These are phyloP conservation scores for Tetracladium maxilliforme DNA, from an alignment of 2,329 filamentous ascomycete species.

Conservation along the genomic window DNA sequence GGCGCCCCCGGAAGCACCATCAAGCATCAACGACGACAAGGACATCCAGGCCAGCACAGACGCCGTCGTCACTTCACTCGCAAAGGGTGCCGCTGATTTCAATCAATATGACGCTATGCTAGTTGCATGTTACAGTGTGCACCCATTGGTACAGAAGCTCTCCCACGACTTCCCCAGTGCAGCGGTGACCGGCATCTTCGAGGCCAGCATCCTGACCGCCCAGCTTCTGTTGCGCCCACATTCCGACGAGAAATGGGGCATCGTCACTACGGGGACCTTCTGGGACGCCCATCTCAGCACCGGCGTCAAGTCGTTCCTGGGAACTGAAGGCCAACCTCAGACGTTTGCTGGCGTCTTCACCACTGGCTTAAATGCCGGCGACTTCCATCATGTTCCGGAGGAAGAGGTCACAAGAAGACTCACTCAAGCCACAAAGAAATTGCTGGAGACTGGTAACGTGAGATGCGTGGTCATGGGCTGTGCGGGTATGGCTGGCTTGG, in stretches of 20 bases:
- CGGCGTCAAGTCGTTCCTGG: slow-evolving; percentile 52
- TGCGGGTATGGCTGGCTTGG: slow-evolving; percentile 80
- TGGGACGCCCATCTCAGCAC: slow-evolving; percentile 62
- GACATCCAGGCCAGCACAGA: slow-evolving; percentile 51
- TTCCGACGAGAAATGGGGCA: slow-evolving; percentile 50
- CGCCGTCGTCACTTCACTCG: slow-evolving; percentile 42
- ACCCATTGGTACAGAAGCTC: slow-evolving; percentile 57
- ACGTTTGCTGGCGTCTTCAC: slow-evolving; percentile 67
- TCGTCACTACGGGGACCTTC: slow-evolving; percentile 73
- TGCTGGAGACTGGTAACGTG: slow-evolving; percentile 43
- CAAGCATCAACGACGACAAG: slow-evolving; percentile 63
- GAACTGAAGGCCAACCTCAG: slow-evolving; percentile 17
- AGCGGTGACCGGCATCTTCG: slow-evolving; percentile 72
- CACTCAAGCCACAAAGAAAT: slow-evolving; percentile 49
- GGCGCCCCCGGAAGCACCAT: slow-evolving; percentile 44
- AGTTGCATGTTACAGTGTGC: slow-evolving; percentile 78
- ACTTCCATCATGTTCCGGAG: slow-evolving; percentile 57
- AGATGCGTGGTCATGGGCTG: slow-evolving; percentile 71
- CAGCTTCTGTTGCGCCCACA: slow-evolving; percentile 21
- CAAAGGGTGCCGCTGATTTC: slow-evolving; percentile 17
- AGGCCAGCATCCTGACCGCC: slow-evolving; percentile 48
- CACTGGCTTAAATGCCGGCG: slow-evolving; percentile 65
- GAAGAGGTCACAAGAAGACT: slow-evolving; percentile 52
- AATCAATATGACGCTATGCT: slow-evolving; percentile 58
- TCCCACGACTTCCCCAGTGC: slow-evolving; percentile 22